Evolutionary conservation across 441 rosid genomes (phyloP).

Genomic region (Bocquillonia castaneifolia): DNA sequence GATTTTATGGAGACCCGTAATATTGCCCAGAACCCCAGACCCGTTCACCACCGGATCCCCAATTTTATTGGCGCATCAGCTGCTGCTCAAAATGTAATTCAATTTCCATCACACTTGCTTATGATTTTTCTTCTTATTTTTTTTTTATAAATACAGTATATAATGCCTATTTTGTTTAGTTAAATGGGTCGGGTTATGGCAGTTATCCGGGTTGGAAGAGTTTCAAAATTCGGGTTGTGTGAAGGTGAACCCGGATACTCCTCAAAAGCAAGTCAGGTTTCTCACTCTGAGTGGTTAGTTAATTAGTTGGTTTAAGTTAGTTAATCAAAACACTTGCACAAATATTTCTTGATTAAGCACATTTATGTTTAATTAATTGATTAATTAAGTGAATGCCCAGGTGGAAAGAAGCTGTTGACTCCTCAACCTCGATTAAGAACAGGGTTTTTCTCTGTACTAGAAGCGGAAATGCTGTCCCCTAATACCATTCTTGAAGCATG

Average conservation of each 20-base stretch:
- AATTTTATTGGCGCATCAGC: slow-evolving; percentile 68
- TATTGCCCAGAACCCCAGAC: slow-evolving; percentile 70
- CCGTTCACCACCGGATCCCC: slow-evolving; percentile 90
- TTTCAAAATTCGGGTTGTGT: slow-evolving; percentile 46
- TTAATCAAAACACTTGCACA: too few species aligned
- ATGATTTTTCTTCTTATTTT: not conserved
- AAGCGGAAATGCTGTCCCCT: slow-evolving; percentile 36
- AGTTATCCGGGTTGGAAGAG: slow-evolving; percentile 43
- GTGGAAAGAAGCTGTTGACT: slow-evolving; percentile 70
- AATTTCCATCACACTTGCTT: not conserved
- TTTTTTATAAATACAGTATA: not conserved
- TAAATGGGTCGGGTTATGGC: slow-evolving; percentile 15
- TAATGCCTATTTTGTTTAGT: not conserved
- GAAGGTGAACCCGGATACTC: slow-evolving; percentile 69
- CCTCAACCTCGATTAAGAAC: slow-evolving; percentile 91
- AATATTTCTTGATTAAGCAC: not conserved
- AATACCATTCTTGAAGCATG: not conserved
- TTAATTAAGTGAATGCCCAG: slow-evolving; percentile 35
- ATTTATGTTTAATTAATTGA: not conserved
- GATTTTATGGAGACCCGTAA: slow-evolving; percentile 75
- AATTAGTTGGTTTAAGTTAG: not conserved
- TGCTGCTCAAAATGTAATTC: slow-evolving; percentile 53
- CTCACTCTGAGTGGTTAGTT: slow-evolving; percentile 56
- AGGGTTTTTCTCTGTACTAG: slow-evolving; percentile 77
- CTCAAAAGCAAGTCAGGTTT: slow-evolving; percentile 71